A percentile compares a stretch with the other conserved stretches of the same genome.
Evolutionary conservation across 495 filamentous ascomycete genomes (phyloP).

Genomic region (Hypoxylon perforatum): DNA sequence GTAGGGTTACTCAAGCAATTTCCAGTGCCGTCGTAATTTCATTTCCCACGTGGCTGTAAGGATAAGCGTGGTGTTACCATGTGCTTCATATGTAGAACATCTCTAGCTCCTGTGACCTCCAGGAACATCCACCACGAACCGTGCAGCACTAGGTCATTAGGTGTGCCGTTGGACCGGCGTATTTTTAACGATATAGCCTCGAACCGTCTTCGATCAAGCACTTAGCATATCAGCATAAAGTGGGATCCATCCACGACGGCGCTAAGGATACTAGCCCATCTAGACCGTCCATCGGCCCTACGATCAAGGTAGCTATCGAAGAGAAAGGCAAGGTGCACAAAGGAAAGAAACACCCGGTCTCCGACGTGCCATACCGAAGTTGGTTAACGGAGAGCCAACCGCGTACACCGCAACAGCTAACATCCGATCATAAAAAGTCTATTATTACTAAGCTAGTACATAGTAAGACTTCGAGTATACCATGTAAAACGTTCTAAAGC

Average conservation of each 20-base stretch:
- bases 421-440: background rate
- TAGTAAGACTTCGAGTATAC: too few relatives aligned
- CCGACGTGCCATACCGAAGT: background rate
- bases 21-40: background rate
- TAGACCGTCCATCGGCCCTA: conserved; percentile 17
- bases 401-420: background rate
- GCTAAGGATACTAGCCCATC: conserved; percentile 13
- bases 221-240: conserved; percentile 16
- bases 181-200: conserved; percentile 1
- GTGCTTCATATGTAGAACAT: background rate
- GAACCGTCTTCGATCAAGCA: too few relatives aligned
- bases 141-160: background rate
- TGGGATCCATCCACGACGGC: conserved; percentile 13
- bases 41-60: conserved; percentile 10
- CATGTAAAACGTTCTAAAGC: conserved; percentile 11
- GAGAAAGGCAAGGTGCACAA: conserved; percentile 2
- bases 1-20: too few relatives aligned
- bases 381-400: background rate
- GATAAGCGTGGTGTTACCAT: background rate
- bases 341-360: background rate
- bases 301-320: background rate
- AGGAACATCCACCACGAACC: too few relatives aligned
- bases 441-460: background rate
- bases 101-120: background rate
- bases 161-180: conserved; percentile 1